Evolutionary conservation across 345 rosid species (phyloP), one percentile per base, ranked within the genome.

Genomic region (Eucalyptus tenuipes): DNA sequence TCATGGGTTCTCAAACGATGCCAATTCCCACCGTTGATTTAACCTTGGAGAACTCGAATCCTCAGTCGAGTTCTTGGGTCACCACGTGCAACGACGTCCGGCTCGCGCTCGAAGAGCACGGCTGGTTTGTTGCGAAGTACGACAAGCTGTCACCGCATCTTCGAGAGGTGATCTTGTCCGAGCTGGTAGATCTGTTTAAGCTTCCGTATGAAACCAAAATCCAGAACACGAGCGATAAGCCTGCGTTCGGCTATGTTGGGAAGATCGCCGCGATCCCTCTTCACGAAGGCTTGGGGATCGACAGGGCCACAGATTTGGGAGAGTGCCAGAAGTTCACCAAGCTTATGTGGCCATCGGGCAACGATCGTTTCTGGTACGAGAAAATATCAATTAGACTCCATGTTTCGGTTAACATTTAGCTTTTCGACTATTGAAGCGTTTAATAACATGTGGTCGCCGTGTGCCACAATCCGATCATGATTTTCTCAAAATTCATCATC

Each of bases 301-400:
- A 92, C 71, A 15, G 81, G n/a, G 90, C 95, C 81, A 89, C 89
- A 1, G n/a, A 53, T 40, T 49, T 66, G 27, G 87, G 88, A 10
- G 91, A 91, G 50, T 88, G 90, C 87, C 90, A 86, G 66, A 89
- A 88, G 24, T 94, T 94, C 89, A 87, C 93, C 8, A 87, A 85
- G 6, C 87, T 91, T 68, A 92, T 93, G 95, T 93, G 95, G 94
- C 92, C 94, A 17, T 27, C 86, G 3, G 93, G 94, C 75, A 92
- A 92, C 68, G 85, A 90, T 68, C 88, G 87, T 20, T 93, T 92
- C 88, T 85, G 94, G 95, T 91, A 88, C 42, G 31, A 7, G 31
- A 45, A 61, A 47, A 61, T n/a, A 79, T 55, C 29, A n/a, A 29
- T 18, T 8, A 53, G 22, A 27, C 24, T 42, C 8, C 14, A 12